A percentile compares a stretch with the other conserved stretches of the same genome.
Evolutionary conservation across 2,329 filamentous ascomycete species (phyloP).

Genomic region (Daldinia sp.): DNA sequence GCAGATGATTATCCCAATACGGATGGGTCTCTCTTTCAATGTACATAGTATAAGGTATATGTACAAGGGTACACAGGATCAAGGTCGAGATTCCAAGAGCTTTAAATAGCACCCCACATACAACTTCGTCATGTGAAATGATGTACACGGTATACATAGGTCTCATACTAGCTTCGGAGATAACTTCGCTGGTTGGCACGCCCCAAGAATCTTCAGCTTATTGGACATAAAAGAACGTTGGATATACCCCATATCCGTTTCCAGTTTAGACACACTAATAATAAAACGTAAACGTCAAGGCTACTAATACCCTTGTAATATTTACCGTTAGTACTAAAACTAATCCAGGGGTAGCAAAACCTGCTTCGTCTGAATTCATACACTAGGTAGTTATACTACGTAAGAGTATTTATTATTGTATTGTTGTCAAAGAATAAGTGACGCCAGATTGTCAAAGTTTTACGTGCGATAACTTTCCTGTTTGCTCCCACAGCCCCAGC

Average conservation of each 20-base stretch:
- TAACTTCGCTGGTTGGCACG: background rate
- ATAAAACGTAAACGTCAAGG: background rate
- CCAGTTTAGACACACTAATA: background rate
- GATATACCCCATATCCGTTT: background rate
- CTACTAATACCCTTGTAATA: background rate
- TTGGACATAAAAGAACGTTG: background rate
- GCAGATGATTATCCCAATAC: background rate
- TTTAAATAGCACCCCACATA: slow-evolving; percentile 25
- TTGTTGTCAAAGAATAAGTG: background rate
- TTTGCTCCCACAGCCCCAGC: background rate
- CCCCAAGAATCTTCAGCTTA: background rate
- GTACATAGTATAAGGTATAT: background rate
- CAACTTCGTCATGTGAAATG: background rate
- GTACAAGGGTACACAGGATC: background rate
- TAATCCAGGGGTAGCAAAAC: background rate
- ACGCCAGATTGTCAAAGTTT: slow-evolving; percentile 19
- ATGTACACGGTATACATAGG: slow-evolving; percentile 1
- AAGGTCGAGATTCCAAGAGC: background rate
- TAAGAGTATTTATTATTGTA: background rate
- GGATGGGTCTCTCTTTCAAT: background rate
- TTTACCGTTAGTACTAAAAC: background rate
- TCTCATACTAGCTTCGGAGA: background rate
- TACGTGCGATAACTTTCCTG: slow-evolving; percentile 7
- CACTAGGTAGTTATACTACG: no score
- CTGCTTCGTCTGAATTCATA: background rate